These are phyloP conservation scores for Dioszegia aurantiaca DNA, from an alignment of 768 basidiomycete species.

Conservation along the genomic window DNA sequence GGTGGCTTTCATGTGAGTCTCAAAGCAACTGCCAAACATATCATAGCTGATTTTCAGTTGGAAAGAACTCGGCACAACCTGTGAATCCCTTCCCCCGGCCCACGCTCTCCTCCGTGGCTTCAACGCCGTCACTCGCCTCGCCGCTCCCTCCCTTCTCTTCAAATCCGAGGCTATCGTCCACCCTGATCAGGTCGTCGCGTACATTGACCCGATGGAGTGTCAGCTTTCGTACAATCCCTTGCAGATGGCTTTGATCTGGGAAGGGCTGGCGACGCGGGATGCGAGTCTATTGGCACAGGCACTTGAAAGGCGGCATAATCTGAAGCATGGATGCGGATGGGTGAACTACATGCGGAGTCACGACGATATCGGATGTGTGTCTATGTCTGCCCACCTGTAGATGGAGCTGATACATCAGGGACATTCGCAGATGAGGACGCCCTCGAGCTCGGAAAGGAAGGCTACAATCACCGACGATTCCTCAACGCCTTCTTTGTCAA, in stretches of 20 bases:
- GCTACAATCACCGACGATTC: constrained; percentile 15
- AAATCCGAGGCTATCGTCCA: constrained; percentile 19
- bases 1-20: constrained; percentile 17
- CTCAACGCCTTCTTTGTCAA: constrained; percentile 21
- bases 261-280: constrained; percentile 18
- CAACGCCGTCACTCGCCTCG: constrained; percentile 15
- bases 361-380: constrained; percentile 18
- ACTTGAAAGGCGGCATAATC: constrained; percentile 14
- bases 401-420: constrained; percentile 2
- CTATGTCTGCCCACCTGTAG: not conserved
- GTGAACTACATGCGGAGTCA: constrained; percentile 19
- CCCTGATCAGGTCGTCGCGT: constrained; percentile 11
- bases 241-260: constrained; percentile 21
- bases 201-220: constrained; percentile 20
- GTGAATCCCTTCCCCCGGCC: constrained; percentile 14
- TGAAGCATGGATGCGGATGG: constrained; percentile 9
- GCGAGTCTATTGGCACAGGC: constrained; percentile 6
- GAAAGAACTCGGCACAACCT: constrained; percentile 17
- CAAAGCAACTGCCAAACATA: not conserved
- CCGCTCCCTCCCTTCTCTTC: constrained; percentile 16
- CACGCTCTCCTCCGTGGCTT: constrained; percentile 14
- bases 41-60: constrained; percentile 6
- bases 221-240: constrained; percentile 19
- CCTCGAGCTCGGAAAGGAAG: constrained; percentile 16
- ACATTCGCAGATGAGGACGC: constrained; percentile 19